Evolutionary conservation across 179 eudicot genomes (phyloP), one percentile per base, ranked within the genome.

Genomic region (Monotropa hypopitys): DNA sequence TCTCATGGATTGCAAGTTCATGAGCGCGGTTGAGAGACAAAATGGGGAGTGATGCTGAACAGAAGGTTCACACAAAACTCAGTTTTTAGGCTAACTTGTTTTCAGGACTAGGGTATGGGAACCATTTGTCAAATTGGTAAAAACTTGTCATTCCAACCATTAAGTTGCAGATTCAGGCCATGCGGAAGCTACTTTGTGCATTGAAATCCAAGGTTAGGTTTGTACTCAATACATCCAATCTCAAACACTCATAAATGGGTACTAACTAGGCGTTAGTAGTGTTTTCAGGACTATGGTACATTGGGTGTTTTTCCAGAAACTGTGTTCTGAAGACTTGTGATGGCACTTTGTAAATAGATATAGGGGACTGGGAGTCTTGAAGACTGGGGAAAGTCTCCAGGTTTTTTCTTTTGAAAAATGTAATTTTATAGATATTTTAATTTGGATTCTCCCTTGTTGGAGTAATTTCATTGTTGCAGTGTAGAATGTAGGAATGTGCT

Each of bases 1-100:
- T n/a, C n/a, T n/a, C n/a, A n/a, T 28, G 61, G 75, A 72, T 49
- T 72, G 74, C 40, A 10, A 33, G 62, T 50, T 30, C 51, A 50
- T 50, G 45, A 20, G 61, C 23, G 7, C 49, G 12, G 42, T 47
- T 16, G 42, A n/a, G n/a, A 30, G 35, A 40, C 42, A 10, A 32
- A 12, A 70, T 3, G 61, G 16, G 45, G 45, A 3, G 62, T 18
- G 26, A 32, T 20, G 57, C 61, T 33, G 26, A 72, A 50, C 2
- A 18, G 26, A 49, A 46, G 40, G 40, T 46, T 40, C 62, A 18
- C 18, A 16, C 59, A 33, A 32, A 10, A 33, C 35, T 56, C 15
- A 20, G 43, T 72, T 33, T 50, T 50, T 28, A 59, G 21, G 21
- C 35, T 50, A 72, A 33, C 26, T 72, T 51, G 53, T 30, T 51